phyloP scores from a whole-genome alignment of 768 basidiomycete genomes.

The Calocera viscosa region DNA sequence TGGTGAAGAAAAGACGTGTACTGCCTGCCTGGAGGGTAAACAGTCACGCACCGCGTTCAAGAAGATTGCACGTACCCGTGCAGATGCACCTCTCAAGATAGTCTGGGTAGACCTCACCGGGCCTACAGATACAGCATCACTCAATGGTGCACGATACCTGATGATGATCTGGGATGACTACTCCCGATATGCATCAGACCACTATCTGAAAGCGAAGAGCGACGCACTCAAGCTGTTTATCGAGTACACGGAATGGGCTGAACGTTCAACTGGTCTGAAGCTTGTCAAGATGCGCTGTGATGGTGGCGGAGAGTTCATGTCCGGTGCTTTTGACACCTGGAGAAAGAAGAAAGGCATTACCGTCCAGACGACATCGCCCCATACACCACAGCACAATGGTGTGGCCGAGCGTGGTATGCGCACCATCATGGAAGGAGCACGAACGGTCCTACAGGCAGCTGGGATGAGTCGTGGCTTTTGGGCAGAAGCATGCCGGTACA shows the following conservation, averaged over 20 bases:
- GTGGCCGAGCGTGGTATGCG: background rate
- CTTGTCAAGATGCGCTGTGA: background rate
- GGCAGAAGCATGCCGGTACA: background rate
- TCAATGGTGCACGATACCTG: background rate
- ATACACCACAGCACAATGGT: background rate
- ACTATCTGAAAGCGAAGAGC: background rate
- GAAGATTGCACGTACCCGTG: background rate
- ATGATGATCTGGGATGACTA: background rate
- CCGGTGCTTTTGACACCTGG: background rate
- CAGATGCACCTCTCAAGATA: background rate
- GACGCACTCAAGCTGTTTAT: background rate
- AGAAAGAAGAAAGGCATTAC: background rate
- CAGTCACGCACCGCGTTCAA: background rate
- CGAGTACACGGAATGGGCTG: background rate
- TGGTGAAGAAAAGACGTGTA: background rate
- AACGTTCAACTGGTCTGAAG: background rate
- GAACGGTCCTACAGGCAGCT: background rate
- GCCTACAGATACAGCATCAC: background rate
- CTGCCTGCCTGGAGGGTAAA: background rate
- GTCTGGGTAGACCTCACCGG: background rate
- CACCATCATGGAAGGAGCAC: background rate
- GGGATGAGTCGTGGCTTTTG: background rate
- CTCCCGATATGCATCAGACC: background rate
- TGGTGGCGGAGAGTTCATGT: background rate
- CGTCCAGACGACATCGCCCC: background rate